phyloP scores from a whole-genome alignment of 108 stramenopile species.

The Cyclotella sp. region DNA sequence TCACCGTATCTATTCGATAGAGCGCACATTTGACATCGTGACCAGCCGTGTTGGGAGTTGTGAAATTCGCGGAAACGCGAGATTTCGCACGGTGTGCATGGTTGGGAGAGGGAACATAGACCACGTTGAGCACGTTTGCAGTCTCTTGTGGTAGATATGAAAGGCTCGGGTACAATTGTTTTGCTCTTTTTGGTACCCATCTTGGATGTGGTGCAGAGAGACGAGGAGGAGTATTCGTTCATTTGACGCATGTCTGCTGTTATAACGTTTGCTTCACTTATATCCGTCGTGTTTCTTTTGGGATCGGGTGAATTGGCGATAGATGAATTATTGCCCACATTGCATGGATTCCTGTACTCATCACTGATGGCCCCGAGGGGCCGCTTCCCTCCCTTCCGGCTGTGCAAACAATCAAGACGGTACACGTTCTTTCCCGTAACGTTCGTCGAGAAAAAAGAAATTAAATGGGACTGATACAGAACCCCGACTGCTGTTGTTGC shows the following conservation, averaged over 20 bases:
- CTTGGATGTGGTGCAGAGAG: neutral
- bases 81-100: slow-evolving; percentile 43
- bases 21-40: slow-evolving; percentile 33
- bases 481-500: slow-evolving; percentile 4
- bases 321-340: neutral
- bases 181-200: neutral
- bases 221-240: neutral
- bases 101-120: slow-evolving; percentile 20
- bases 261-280: neutral
- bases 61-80: slow-evolving; percentile 31
- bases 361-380: slow-evolving; percentile 20
- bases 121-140: slow-evolving; percentile 22
- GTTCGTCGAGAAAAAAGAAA: neutral
- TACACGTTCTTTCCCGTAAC: neutral
- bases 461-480: slow-evolving; percentile 25
- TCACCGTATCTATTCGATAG: slow-evolving; percentile 19
- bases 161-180: neutral
- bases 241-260: neutral
- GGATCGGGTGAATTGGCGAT: neutral
- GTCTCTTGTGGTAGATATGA: slow-evolving; percentile 34
- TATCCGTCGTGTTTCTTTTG: neutral
- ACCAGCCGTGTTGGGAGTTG: slow-evolving; percentile 23
- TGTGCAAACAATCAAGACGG: slow-evolving; percentile 26
- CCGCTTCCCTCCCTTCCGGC: slow-evolving; percentile 40
- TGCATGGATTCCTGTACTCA: slow-evolving; percentile 36